These are phyloP conservation scores for Daldinia decipiens DNA, from an alignment of 495 filamentous ascomycete genomes.

Conservation along the genomic window DNA sequence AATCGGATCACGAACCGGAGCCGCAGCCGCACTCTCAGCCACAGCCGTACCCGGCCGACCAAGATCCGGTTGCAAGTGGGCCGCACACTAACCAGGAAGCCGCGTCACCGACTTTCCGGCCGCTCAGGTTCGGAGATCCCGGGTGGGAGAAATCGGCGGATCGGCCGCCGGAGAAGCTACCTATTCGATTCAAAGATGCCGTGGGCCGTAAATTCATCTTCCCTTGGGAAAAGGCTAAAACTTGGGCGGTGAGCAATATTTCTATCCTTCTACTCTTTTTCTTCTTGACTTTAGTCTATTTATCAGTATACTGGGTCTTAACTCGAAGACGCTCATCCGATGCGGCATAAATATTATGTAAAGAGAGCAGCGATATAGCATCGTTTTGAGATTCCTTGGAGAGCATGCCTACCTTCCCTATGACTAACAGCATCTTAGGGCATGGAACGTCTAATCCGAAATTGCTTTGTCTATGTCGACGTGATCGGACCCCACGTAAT, in stretches of 20 bases:
- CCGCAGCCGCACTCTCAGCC: constrained; percentile 3
- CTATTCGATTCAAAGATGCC: constrained; percentile 73
- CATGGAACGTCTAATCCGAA: constrained; percentile 58
- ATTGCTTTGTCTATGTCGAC: constrained; percentile 60
- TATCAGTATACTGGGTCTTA: neutral
- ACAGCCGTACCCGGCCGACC: neutral
- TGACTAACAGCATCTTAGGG: neutral
- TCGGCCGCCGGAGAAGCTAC: constrained; percentile 55
- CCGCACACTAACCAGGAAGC: constrained; percentile 6
- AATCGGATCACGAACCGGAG: constrained; percentile 2
- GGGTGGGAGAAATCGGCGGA: constrained; percentile 44
- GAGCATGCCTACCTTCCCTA: neutral
- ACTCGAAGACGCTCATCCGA: neutral
- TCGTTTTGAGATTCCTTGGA: neutral
- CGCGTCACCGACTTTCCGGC: constrained; percentile 18
- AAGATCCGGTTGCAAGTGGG: constrained; percentile 9
- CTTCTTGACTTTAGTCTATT: neutral
- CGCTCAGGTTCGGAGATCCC: constrained; percentile 26
- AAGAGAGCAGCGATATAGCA: neutral
- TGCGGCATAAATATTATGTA: neutral
- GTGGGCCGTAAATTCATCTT: constrained; percentile 72
- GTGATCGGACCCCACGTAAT: constrained; percentile 58
- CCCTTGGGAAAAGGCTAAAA: constrained; percentile 72
- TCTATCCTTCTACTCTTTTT: neutral
- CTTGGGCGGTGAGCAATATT: constrained; percentile 64